phyloP scores from a whole-genome alignment of 495 filamentous ascomycete genomes.

The Penicillium fimorum region DNA sequence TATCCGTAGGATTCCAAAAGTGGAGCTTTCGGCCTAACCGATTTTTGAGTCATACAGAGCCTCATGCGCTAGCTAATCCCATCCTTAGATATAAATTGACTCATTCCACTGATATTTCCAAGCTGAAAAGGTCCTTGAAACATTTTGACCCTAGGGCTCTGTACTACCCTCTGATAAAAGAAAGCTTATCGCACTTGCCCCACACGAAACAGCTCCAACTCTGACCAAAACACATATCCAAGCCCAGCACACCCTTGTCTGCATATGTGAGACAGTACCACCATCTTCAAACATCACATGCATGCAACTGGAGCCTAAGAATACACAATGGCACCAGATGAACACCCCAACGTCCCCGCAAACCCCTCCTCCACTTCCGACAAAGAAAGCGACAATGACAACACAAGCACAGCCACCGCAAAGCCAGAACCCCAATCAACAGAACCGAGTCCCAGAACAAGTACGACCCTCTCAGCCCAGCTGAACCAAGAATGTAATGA shows the following conservation, averaged over 20 bases:
- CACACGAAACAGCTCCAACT: neutral
- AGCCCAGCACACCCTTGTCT: neutral
- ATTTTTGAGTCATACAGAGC: neutral
- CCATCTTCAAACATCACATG: neutral
- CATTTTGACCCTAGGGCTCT: neutral
- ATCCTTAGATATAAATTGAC: neutral
- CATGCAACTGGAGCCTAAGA: neutral
- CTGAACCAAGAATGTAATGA: conserved; percentile 42
- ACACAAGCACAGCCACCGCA: neutral
- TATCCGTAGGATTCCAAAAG: no score
- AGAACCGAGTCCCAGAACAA: conserved; percentile 15
- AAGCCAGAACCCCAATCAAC: neutral
- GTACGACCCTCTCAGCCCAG: conserved; percentile 16
- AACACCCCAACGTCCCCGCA: neutral
- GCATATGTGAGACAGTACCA: neutral
- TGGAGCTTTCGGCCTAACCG: no score
- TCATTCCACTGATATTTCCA: neutral
- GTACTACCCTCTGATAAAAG: neutral
- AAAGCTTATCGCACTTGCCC: neutral
- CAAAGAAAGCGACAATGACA: conserved; percentile 1
- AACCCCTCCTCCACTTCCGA: neutral
- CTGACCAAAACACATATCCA: neutral
- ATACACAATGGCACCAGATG: neutral
- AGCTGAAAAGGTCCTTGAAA: neutral
- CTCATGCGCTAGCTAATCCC: neutral